Percentiles rank a stretch among this genome's conserved stretches.
These are phyloP conservation scores for Eutrema salsugineum DNA, from an alignment of 441 rosid species.

Conservation along the genomic window DNA sequence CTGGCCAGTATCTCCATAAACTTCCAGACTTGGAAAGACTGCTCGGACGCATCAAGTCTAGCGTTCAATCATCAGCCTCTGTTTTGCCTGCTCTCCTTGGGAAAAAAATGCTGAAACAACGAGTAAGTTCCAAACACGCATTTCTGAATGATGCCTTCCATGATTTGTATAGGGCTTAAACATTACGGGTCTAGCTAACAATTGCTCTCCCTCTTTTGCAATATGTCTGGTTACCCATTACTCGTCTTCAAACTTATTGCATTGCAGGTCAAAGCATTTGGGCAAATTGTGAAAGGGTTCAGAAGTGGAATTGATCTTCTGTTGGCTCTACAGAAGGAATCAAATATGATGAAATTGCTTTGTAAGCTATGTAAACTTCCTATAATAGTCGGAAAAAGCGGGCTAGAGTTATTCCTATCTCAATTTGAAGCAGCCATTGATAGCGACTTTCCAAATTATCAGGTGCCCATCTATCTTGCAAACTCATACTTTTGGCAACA, in stretches of 20 bases:
- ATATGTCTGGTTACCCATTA: neutral
- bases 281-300: conserved; percentile 84
- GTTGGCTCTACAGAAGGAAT: conserved; percentile 54
- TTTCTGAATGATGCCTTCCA: conserved; percentile 3
- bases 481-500: neutral
- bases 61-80: conserved; percentile 61
- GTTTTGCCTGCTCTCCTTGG: conserved; percentile 70
- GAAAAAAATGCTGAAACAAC: conserved; percentile 65
- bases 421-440: conserved; percentile 90
- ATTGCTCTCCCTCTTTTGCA: neutral
- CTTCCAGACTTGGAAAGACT: conserved; percentile 90
- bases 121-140: conserved; percentile 41
- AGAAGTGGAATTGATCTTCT: conserved; percentile 73
- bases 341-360: conserved; percentile 38
- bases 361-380: conserved; percentile 64
- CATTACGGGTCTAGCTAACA: neutral
- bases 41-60: conserved; percentile 77
- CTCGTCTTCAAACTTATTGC: conserved; percentile 6
- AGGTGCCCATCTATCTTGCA: conserved; percentile 47
- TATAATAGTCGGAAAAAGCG: conserved; percentile 47
- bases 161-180: neutral
- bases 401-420: conserved; percentile 64
- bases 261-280: conserved; percentile 79
- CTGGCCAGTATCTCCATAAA: conserved; percentile 62
- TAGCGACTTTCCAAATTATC: conserved; percentile 85